Percentiles rank a stretch among this genome's conserved stretches.
Evolutionary conservation across 2,329 filamentous ascomycete genomes (phyloP).

Genomic region (Botrytis tulipae): DNA sequence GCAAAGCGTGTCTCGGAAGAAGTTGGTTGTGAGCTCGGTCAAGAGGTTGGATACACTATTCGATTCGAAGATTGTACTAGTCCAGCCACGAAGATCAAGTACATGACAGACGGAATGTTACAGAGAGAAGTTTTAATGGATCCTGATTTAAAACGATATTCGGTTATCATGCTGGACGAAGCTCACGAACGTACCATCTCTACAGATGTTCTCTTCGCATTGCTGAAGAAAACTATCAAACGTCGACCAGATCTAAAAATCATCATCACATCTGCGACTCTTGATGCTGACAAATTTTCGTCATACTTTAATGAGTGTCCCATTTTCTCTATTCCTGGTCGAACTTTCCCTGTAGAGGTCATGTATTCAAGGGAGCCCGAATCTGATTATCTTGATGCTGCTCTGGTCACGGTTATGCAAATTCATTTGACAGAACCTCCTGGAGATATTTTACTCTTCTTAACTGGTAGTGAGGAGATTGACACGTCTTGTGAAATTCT

Average conservation of each 20-base stretch:
- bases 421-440: conserved; percentile 91
- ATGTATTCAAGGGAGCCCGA: conserved; percentile 95
- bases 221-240: conserved; percentile 91
- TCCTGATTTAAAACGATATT: conserved; percentile 83
- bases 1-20: conserved; percentile 96
- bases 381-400: conserved; percentile 90
- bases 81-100: conserved; percentile 89
- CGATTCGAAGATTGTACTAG: conserved; percentile 95
- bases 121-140: conserved; percentile 93
- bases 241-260: conserved; percentile 84
- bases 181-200: conserved; percentile 96
- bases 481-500: conserved; percentile 92
- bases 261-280: conserved; percentile 93
- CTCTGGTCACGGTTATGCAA: conserved; percentile 96
- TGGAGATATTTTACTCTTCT: conserved; percentile 93
- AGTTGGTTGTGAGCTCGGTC: conserved; percentile 84
- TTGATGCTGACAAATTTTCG: conserved; percentile 97
- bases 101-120: conserved; percentile 99
- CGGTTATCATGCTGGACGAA: conserved; percentile 96
- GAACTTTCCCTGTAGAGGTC: conserved; percentile 93
- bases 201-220: conserved; percentile 90
- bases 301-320: conserved; percentile 94
- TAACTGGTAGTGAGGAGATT: conserved; percentile 97
- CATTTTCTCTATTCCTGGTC: conserved; percentile 93
- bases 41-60: conserved; percentile 95